Conservation (phyloP, 768 basidiomycete species). For the Strobilomyces dryophilus region DNA sequence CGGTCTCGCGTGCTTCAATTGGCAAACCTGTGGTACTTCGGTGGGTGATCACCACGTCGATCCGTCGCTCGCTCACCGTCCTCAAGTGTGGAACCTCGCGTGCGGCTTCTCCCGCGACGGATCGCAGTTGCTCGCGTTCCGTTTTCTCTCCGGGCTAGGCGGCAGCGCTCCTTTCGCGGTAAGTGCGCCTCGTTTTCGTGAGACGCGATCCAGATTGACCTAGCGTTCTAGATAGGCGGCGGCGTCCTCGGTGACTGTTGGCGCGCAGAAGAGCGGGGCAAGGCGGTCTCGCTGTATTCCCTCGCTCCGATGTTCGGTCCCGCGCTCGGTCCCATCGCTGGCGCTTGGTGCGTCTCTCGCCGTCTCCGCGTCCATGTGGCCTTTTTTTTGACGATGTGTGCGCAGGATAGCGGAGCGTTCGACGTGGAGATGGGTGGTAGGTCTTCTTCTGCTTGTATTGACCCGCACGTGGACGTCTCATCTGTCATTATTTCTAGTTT, state of each 20-base stretch:
- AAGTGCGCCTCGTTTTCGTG: background rate
- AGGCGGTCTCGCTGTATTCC: constrained; percentile 60
- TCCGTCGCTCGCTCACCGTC: background rate
- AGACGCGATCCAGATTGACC: background rate
- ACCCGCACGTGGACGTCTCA: constrained; percentile 43
- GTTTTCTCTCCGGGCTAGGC: constrained; percentile 69
- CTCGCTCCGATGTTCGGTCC: constrained; percentile 65
- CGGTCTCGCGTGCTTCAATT: constrained; percentile 57
- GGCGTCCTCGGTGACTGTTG: constrained; percentile 65
- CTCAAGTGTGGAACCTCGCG: constrained; percentile 54
- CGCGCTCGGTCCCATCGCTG: constrained; percentile 58
- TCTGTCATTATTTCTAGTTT: constrained; percentile 47
- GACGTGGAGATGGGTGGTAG: constrained; percentile 71
- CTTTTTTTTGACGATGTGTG: background rate
- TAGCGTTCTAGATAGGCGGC: constrained; percentile 48
- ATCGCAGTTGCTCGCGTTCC: constrained; percentile 59
- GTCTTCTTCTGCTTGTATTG: too few species aligned
- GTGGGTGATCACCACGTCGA: constrained; percentile 31
- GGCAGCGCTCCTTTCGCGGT: constrained; percentile 65
- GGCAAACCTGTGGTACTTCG: constrained; percentile 61
- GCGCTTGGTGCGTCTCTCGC: constrained; percentile 44
- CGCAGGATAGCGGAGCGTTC: constrained; percentile 47
- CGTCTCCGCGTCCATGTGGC: background rate
- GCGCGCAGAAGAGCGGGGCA: constrained; percentile 57
- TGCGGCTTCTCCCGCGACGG: constrained; percentile 58